phyloP scores from a whole-genome alignment of 2,329 filamentous ascomycete species.

The Apiospora hydei region DNA sequence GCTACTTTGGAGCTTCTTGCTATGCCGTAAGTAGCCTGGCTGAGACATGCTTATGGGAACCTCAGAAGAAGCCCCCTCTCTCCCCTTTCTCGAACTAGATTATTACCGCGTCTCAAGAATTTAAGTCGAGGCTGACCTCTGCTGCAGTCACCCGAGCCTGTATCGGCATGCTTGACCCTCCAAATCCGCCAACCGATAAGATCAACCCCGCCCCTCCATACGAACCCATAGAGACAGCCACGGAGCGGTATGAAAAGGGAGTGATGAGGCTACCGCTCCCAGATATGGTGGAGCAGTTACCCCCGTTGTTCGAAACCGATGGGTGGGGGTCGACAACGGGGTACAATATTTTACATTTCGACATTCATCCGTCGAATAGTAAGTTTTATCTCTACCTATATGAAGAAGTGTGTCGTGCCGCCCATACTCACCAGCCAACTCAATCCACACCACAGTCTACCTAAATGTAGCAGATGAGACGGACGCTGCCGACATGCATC shows the following conservation, averaged over 20 bases:
- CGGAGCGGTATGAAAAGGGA: not conserved
- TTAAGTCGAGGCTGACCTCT: not conserved
- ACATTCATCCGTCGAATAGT: not conserved
- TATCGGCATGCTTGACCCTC: conserved; percentile 16
- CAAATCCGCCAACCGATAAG: not conserved
- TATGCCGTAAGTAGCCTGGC: not conserved
- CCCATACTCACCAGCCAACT: not conserved
- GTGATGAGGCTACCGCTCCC: conserved; percentile 12
- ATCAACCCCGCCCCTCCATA: not conserved
- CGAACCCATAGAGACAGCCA: not conserved
- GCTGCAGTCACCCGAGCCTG: not conserved
- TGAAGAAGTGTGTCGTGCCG: not conserved
- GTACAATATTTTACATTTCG: not conserved
- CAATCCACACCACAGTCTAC: not conserved
- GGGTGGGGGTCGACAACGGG: not conserved
- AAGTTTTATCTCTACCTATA: not conserved
- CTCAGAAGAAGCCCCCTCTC: too few relatives aligned
- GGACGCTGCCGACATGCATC: not conserved
- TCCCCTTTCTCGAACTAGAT: not conserved
- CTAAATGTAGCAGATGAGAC: not conserved
- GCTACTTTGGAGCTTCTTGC: not conserved
- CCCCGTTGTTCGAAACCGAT: not conserved
- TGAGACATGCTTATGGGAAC: not conserved
- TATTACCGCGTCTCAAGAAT: not conserved
- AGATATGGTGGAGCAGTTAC: not conserved